These are phyloP conservation scores for Gamsiella multidivaricata DNA, from an alignment of 192 early-diverging fungal species.

Conservation along the genomic window DNA sequence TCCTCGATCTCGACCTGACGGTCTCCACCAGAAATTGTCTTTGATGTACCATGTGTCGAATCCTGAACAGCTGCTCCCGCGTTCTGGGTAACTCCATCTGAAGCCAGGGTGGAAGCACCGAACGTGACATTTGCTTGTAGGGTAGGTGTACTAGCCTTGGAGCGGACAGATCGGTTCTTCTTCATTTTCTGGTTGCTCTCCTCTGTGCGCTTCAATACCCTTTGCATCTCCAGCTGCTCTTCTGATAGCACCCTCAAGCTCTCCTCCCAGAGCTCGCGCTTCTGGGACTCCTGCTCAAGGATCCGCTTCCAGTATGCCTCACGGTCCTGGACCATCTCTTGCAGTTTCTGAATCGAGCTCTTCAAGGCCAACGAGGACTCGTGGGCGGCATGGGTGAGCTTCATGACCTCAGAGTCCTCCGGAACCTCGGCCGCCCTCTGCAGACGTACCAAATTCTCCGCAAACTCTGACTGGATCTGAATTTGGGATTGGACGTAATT, in stretches of 20 bases:
- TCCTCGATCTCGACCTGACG: not conserved
- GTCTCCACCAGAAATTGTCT: not conserved
- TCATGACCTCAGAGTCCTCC: slow-evolving; percentile 44
- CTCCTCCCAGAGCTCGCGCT: slow-evolving; percentile 60
- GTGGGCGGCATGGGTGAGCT: slow-evolving; percentile 34
- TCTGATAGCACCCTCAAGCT: slow-evolving; percentile 54
- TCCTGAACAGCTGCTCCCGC: not conserved
- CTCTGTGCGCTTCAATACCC: slow-evolving; percentile 50
- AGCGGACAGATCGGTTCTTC: slow-evolving; percentile 42
- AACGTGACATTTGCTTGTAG: not conserved
- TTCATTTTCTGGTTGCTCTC: slow-evolving; percentile 53
- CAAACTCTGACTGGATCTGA: slow-evolving; percentile 67
- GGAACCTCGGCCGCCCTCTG: slow-evolving; percentile 33
- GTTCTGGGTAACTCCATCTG: not conserved
- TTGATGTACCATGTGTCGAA: not conserved
- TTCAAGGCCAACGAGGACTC: slow-evolving; percentile 38
- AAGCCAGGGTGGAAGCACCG: not conserved
- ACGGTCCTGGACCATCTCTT: slow-evolving; percentile 55
- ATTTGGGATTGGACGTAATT: slow-evolving; percentile 69
- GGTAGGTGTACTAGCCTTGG: slow-evolving; percentile 27
- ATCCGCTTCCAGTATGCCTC: slow-evolving; percentile 59
- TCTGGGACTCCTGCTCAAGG: slow-evolving; percentile 57
- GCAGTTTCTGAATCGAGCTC: slow-evolving; percentile 37
- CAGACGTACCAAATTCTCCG: slow-evolving; percentile 58
- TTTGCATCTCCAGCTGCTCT: slow-evolving; percentile 61